Percentiles rank a stretch among this genome's conserved stretches.
Evolutionary conservation across 306 rosid genomes (phyloP).

Genomic region (Fragaria nilgerrensis): DNA sequence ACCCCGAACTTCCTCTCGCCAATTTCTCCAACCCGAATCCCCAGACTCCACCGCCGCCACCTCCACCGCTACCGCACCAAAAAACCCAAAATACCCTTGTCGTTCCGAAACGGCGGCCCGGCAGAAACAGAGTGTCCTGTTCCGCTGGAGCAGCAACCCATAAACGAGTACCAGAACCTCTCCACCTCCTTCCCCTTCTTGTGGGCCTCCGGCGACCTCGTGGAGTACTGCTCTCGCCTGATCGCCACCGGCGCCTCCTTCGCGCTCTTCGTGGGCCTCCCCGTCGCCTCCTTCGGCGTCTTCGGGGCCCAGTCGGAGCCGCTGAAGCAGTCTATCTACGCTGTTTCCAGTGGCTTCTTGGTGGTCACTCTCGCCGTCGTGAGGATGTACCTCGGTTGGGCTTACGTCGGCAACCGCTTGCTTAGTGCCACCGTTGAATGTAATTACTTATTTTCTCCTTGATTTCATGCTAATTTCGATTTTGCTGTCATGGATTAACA

Average conservation of each 20-base stretch:
- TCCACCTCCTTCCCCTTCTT: constrained; percentile 83
- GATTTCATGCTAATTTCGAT: background rate
- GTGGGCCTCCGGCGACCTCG: constrained; percentile 73
- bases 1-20: constrained; percentile 13
- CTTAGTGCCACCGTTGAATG: constrained; percentile 98
- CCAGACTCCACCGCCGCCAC: background rate
- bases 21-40: background rate
- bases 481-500: background rate
- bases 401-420: constrained; percentile 87
- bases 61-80: background rate
- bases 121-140: constrained; percentile 81
- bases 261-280: constrained; percentile 69
- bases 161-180: constrained; percentile 74
- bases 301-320: constrained; percentile 71
- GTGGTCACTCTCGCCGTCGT: constrained; percentile 71
- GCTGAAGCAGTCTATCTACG: constrained; percentile 49
- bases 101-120: constrained; percentile 31
- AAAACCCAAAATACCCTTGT: constrained; percentile 9
- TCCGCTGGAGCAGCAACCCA: constrained; percentile 77
- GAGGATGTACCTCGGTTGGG: constrained; percentile 97
- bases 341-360: constrained; percentile 65
- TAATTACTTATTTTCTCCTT: constrained; percentile 8
- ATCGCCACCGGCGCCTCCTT: constrained; percentile 67
- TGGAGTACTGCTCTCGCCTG: constrained; percentile 62
- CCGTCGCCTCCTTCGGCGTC: constrained; percentile 80